Percentiles rank a stretch among this genome's conserved stretches.
Evolutionary conservation across 2,329 filamentous ascomycete species (phyloP).

Genomic region (Penicillium decumbens): DNA sequence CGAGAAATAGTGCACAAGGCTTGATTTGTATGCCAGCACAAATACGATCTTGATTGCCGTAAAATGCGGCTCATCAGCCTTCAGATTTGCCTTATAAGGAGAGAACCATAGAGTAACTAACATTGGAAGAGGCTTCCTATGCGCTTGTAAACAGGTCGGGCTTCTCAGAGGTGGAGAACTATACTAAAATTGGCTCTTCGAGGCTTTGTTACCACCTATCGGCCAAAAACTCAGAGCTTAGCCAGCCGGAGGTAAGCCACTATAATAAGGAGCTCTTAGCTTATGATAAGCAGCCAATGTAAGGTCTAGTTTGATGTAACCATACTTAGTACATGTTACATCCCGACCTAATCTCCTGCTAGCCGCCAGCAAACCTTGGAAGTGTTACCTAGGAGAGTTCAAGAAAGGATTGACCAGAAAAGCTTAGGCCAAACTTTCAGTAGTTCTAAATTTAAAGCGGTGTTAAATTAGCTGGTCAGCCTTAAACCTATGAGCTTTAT

Average conservation of each 20-base stretch:
- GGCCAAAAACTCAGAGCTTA: conserved; percentile 5
- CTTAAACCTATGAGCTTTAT: background rate
- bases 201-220: conserved; percentile 14
- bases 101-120: background rate
- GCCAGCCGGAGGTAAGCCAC: background rate
- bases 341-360: conserved; percentile 7
- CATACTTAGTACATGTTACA: conserved; percentile 7
- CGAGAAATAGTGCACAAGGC: background rate
- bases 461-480: background rate
- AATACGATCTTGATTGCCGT: background rate
- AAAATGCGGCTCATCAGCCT: background rate
- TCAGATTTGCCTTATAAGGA: background rate
- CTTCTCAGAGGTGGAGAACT: background rate
- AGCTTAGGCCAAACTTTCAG: background rate
- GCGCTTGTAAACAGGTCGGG: background rate
- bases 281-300: background rate
- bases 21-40: background rate
- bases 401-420: conserved; percentile 1
- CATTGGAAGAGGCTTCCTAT: background rate
- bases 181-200: conserved; percentile 8
- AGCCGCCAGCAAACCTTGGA: conserved; percentile 4
- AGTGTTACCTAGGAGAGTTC: conserved; percentile 1
- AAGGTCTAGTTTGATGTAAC: conserved; percentile 2
- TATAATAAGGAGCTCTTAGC: background rate
- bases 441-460: background rate